Evolutionary conservation across 2,329 filamentous ascomycete genomes (phyloP), one percentile per base, ranked within the genome.

Genomic region (Diaporthe velutina): DNA sequence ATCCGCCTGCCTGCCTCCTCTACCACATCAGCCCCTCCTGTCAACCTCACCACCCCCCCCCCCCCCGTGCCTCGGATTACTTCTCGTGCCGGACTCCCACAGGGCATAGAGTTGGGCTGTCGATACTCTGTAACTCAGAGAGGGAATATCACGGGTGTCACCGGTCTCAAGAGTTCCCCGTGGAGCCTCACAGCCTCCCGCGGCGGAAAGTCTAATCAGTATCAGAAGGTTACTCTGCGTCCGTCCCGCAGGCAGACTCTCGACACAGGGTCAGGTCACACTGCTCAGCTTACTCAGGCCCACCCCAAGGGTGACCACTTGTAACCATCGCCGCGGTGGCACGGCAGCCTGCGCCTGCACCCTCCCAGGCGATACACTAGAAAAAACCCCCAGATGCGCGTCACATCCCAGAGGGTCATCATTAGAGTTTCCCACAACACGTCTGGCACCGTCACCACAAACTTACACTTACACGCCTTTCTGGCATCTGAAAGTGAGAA

Each of bases 251-350:
- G 22, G 22, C 30, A 28, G 7, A 30, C 61, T 38, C 42, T 42
- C 22, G 28, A 61, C 38, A 45, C 58, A 30, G 33, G 64, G 42
- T 8, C 64, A 52, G 45, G 64, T 67, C 64, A 28, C 64, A 67
- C 30, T 52, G 30, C 64, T 38, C 45, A 52, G 64, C 64, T 67
- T 67, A 67, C 64, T 68, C 64, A 68, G 64, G 64, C 64, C 64
- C 64, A 68, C 35, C 48, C 48, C 22, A 52, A 68, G 48, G 48
- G 64, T 68, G 64, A 54, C 64, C 64, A 68, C 10, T 68, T 54
- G 64, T 33, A 52, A 38, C 45, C 33, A 52, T 35, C 13, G 45
- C 5, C 45, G 22, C 22, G n/a, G 64, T 52, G 64, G 48, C n/a
- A 67, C 64, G 42, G 30, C 64, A 67, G 60, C 15, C 64, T 40